These are phyloP conservation scores for Penicillium vulpinum DNA, from an alignment of 2,329 filamentous ascomycete genomes.

Conservation along the genomic window DNA sequence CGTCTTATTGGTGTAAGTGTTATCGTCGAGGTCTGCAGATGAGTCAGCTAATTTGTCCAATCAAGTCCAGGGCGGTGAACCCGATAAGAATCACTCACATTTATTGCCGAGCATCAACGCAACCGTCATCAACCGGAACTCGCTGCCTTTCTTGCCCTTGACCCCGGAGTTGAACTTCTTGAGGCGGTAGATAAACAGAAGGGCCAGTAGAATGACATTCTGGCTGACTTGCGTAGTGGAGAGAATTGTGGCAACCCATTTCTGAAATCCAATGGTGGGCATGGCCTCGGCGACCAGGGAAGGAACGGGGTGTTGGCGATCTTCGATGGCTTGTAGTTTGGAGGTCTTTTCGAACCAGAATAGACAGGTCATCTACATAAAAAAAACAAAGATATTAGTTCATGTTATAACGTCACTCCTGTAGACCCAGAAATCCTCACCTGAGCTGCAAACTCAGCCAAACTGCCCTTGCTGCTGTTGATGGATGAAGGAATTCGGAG, in stretches of 20 bases:
- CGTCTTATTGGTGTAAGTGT: conserved; percentile 99
- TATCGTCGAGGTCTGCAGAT: conserved; percentile 79
- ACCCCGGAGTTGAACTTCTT: conserved; percentile 88
- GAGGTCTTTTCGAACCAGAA: conserved; percentile 95
- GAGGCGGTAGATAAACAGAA: conserved; percentile 89
- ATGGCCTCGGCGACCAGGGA: conserved; percentile 69
- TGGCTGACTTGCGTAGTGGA: conserved; percentile 94
- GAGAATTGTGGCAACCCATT: conserved; percentile 90
- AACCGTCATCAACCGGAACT: conserved; percentile 88
- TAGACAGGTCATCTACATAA: conserved; percentile 82
- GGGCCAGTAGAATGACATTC: conserved; percentile 85
- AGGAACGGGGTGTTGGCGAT: conserved; percentile 49
- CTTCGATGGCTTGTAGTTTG: conserved; percentile 74
- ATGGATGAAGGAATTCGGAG: conserved; percentile 75
- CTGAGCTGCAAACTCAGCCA: conserved; percentile 82
- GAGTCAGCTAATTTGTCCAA: conserved; percentile 24
- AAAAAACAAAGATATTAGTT: background rate
- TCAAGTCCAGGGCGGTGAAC: conserved; percentile 15
- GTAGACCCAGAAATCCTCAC: conserved; percentile 45
- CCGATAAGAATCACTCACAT: conserved; percentile 58
- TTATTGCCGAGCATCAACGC: conserved; percentile 98
- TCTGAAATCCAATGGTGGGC: conserved; percentile 77
- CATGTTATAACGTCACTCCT: background rate
- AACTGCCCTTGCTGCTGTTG: conserved; percentile 69
- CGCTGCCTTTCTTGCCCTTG: conserved; percentile 87